phyloP scores from a whole-genome alignment of 352 stramenopile genomes.

The Globisporangium paroecandrum region DNA sequence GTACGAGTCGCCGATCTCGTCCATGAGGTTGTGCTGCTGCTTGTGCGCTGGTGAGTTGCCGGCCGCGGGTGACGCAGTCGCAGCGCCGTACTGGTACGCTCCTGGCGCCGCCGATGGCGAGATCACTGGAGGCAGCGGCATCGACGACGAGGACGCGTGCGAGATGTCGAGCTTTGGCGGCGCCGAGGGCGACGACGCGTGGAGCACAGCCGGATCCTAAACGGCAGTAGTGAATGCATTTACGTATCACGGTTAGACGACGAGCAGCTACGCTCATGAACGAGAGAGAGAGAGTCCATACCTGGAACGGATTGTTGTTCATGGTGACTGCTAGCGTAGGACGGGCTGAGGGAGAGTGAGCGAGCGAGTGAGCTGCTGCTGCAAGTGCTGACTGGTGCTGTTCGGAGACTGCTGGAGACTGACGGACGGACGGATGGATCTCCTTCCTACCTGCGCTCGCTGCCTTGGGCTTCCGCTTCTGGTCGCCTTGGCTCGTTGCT shows the following conservation, averaged over 20 bases:
- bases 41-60: slow-evolving; percentile 13
- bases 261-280: neutral
- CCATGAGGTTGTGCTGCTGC: slow-evolving; percentile 71
- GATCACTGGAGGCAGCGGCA: slow-evolving; percentile 36
- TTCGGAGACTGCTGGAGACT: slow-evolving; percentile 4
- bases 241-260: neutral
- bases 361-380: neutral
- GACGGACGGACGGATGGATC: neutral
- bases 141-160: slow-evolving; percentile 26
- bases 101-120: slow-evolving; percentile 20
- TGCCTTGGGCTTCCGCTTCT: neutral
- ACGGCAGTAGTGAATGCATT: neutral
- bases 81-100: slow-evolving; percentile 26
- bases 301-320: slow-evolving; percentile 31
- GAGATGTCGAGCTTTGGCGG: slow-evolving; percentile 23
- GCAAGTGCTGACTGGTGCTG: slow-evolving; percentile 1
- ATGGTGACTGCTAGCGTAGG: slow-evolving; percentile 2
- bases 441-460: neutral
- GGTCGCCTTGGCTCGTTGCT: neutral
- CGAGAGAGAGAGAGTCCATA: neutral
- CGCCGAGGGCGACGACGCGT: slow-evolving; percentile 24
- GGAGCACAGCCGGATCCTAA: slow-evolving; percentile 40
- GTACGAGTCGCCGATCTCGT: slow-evolving; percentile 71
- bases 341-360: neutral
- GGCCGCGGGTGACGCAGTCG: slow-evolving; percentile 20